These are phyloP conservation scores for Debaryomyces prosopidis DNA, from an alignment of 805 yeast genomes.

Conservation along the genomic window DNA sequence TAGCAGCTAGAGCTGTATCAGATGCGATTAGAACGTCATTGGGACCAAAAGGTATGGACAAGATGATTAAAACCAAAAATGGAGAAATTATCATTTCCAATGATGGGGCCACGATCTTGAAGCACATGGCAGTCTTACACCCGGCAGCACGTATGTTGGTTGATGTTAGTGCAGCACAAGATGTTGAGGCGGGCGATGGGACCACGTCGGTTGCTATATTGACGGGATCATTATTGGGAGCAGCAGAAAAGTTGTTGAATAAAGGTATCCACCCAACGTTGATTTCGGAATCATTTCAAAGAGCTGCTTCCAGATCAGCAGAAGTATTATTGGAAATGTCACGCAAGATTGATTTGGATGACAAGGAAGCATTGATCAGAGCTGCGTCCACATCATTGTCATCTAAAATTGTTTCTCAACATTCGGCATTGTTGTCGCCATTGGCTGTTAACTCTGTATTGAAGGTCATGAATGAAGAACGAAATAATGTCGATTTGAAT, in stretches of 20 bases:
- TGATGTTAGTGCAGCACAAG: conserved; percentile 96
- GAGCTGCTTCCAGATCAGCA: conserved; percentile 81
- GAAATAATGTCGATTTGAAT: conserved; percentile 75
- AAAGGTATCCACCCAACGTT: conserved; percentile 95
- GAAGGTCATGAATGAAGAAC: conserved; percentile 62
- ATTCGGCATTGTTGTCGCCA: conserved; percentile 82
- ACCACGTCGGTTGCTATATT: conserved; percentile 96
- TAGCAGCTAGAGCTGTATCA: conserved; percentile 92
- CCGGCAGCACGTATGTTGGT: conserved; percentile 98
- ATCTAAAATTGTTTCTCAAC: conserved; percentile 94
- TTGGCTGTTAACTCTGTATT: conserved; percentile 92
- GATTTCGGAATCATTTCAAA: conserved; percentile 89
- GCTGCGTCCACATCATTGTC: conserved; percentile 95
- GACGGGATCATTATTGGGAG: conserved; percentile 91
- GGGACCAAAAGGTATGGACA: conserved; percentile 99
- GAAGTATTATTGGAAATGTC: conserved; percentile 85
- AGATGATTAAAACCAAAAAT: conserved; percentile 91
- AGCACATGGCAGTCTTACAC: conserved; percentile 97
- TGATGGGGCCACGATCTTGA: conserved; percentile 96
- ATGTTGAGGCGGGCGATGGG: conserved; percentile 99
- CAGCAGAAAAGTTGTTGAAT: conserved; percentile 86
- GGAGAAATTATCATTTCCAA: conserved; percentile 95
- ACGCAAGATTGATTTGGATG: conserved; percentile 71
- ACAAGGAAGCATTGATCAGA: conserved; percentile 78
- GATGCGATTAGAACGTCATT: conserved; percentile 93